Conservation (phyloP, 768 basidiomycete genomes). For the Rhizopogon salebrosus region DNA sequence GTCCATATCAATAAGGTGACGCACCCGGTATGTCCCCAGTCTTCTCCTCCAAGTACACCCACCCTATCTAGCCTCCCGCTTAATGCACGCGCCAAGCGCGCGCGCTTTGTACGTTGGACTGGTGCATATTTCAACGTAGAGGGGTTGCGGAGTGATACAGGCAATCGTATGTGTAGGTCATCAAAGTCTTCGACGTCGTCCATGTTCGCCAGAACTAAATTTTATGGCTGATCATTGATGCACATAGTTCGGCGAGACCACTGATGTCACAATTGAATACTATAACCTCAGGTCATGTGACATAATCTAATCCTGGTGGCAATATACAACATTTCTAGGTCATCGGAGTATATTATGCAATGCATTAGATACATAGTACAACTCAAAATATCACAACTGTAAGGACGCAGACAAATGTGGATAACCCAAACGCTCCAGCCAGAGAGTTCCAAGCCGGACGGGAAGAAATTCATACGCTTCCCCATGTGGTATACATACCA, state of each 20-base stretch:
- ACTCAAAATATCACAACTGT: not conserved
- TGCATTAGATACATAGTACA: not conserved
- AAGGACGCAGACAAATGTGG: not conserved
- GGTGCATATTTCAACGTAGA: not conserved
- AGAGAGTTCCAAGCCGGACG: not conserved
- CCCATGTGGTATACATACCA: not conserved
- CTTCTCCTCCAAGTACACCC: conserved; percentile 62
- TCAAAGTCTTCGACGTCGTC: not conserved
- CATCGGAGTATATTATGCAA: not conserved
- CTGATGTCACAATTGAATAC: too few relatives aligned
- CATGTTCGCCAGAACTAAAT: not conserved
- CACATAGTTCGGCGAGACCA: too few relatives aligned
- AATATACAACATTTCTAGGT: too few relatives aligned
- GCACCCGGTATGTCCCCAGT: conserved; percentile 67
- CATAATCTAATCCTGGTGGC: not conserved
- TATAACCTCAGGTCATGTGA: not conserved
- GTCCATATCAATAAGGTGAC: conserved; percentile 5
- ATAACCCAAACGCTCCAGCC: not conserved
- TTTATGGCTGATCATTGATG: not conserved
- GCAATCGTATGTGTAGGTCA: not conserved
- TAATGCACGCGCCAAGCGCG: conserved; percentile 12
- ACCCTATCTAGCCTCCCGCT: conserved; percentile 51
- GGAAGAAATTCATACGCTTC: not conserved
- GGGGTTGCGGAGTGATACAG: not conserved
- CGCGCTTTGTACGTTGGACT: conserved; percentile 2